A percentile compares a stretch with the other conserved stretches of the same genome.
These are phyloP conservation scores for Colletotrichum cereale DNA, from an alignment of 2,329 filamentous ascomycete species.

Conservation along the genomic window DNA sequence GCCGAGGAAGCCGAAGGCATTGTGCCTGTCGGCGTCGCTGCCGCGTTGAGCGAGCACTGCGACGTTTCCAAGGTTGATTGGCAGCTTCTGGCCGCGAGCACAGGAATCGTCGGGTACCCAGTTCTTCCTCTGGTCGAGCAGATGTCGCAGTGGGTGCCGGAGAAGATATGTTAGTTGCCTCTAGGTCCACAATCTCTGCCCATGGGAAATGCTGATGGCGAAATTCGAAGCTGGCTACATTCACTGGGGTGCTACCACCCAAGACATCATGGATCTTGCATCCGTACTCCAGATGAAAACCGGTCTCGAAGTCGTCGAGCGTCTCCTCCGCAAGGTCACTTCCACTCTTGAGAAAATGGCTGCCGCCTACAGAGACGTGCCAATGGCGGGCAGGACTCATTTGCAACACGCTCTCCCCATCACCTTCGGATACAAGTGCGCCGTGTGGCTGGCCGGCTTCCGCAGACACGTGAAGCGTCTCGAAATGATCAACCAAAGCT, in stretches of 20 bases:
- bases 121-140: slow-evolving; percentile 65
- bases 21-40: slow-evolving; percentile 56
- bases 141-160: slow-evolving; percentile 53
- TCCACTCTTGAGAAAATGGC: slow-evolving; percentile 57
- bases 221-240: slow-evolving; percentile 53
- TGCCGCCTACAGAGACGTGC: slow-evolving; percentile 61
- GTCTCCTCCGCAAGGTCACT: slow-evolving; percentile 57
- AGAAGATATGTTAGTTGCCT: slow-evolving; percentile 45
- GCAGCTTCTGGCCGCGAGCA: slow-evolving; percentile 57
- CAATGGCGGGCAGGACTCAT: slow-evolving; percentile 70
- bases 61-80: slow-evolving; percentile 43
- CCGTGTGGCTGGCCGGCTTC: slow-evolving; percentile 65
- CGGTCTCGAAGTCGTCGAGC: slow-evolving; percentile 61
- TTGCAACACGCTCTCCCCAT: slow-evolving; percentile 68
- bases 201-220: not conserved
- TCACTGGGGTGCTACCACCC: slow-evolving; percentile 70
- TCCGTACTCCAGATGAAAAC: slow-evolving; percentile 65
- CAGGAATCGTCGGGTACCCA: slow-evolving; percentile 67
- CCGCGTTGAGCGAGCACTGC: slow-evolving; percentile 52
- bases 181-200: not conserved
- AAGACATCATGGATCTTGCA: slow-evolving; percentile 70
- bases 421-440: slow-evolving; percentile 70
- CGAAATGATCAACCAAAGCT: slow-evolving; percentile 57
- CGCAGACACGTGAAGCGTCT: slow-evolving; percentile 62
- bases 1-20: slow-evolving; percentile 62